Base-by-base conservation (phyloP, 176 grass and related monocot species). In the Oryza meridionalis region DNA sequence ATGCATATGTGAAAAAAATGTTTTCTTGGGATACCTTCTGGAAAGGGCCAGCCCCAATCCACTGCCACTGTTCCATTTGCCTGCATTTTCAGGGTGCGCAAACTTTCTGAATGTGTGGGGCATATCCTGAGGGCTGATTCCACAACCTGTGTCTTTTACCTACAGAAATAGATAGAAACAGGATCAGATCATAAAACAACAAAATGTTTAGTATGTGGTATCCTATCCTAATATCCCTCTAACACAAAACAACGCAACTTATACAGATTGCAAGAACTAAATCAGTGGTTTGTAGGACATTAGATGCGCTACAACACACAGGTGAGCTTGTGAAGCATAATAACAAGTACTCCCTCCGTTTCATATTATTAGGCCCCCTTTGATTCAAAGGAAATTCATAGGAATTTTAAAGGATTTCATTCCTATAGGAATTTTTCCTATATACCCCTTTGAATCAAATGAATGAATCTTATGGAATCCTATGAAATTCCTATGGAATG, bases 81-180 rank as follows among this genome's bases (percentile, higher is more conserved):
- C 58, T 27, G 58, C 46, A 42, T 82, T 86, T 58, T 86, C 81
- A 0, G 65, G 21, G 12, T 77, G 81, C 29, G 88, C 82, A 82
- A 89, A 92, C 91, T 89, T 97, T 24, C 84, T 89, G 69, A 97
- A 94, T 64, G 69, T 21, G 43, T 89, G 83, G 6, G 94, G 86
- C 65, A 94, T 83, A 72, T 97, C 88, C 76, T 94, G 90, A 15
- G 90, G 70, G 45, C 43, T 88, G 26, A 97, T 94, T 70, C 94
- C 94, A 65, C 88, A 84, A 38, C 92, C 92, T 0, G 94, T 97
- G 69, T 94, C 92, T 86, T 92, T 92, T 35, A 97, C 88, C 94
- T 97, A 76, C 75, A 81, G 0, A 12, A 82, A 38, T 6, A 27
- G 71, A 38, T 6, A 27, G 71, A 87, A 51, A 62, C 29, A 8